phyloP scores from a whole-genome alignment of 306 rosid species.

The Aeschynomene evenia region DNA sequence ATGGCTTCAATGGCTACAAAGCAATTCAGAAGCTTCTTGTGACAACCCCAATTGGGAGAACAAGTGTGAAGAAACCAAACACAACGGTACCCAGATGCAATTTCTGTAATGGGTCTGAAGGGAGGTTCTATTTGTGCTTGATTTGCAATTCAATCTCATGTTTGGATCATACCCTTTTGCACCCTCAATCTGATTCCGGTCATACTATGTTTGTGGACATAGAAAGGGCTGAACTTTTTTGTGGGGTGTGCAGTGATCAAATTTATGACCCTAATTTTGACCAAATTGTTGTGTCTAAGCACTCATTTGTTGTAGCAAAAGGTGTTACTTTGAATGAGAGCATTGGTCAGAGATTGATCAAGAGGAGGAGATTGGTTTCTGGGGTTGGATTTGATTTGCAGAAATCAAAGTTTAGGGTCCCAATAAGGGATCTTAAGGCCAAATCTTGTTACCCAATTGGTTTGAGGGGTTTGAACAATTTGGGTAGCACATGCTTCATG shows the following conservation, averaged over 20 bases:
- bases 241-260: conserved; percentile 79
- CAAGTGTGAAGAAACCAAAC: conserved; percentile 52
- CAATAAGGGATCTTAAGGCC: conserved; percentile 52
- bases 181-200: conserved; percentile 46
- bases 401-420: conserved; percentile 39
- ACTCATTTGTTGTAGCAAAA: conserved; percentile 38
- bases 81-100: conserved; percentile 63
- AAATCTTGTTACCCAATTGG: conserved; percentile 83
- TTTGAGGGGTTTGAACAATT: conserved; percentile 85
- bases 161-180: conserved; percentile 60
- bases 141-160: conserved; percentile 75
- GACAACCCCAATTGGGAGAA: conserved; percentile 62
- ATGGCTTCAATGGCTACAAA: conserved; percentile 67
- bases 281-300: conserved; percentile 68
- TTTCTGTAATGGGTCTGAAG: conserved; percentile 61
- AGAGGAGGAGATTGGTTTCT: conserved; percentile 67
- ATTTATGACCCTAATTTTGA: conserved; percentile 89
- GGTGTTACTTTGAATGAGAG: conserved; percentile 41
- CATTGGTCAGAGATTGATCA: conserved; percentile 73
- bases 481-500: conserved; percentile 90
- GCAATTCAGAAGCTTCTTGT: conserved; percentile 61
- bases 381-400: conserved; percentile 48
- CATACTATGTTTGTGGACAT: conserved; percentile 72
- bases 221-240: conserved; percentile 84
- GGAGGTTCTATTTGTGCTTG: conserved; percentile 68